Evolutionary conservation across 1,284 basidiomycete species (phyloP).

Genomic region (Trichosporon ovoides): DNA sequence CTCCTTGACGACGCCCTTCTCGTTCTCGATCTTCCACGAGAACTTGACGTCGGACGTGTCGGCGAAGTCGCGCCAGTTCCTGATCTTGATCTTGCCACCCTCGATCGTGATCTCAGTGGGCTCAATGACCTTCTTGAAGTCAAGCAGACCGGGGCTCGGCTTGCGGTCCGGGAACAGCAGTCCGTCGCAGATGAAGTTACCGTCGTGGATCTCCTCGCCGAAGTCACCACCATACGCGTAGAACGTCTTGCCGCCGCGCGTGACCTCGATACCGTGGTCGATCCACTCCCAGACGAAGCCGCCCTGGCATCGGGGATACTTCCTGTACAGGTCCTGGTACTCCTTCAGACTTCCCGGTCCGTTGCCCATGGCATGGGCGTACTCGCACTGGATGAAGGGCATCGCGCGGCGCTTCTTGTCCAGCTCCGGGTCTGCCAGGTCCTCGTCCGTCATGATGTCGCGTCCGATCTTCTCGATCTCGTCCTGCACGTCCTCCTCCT

Average conservation of each 20-base stretch:
- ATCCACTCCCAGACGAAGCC: conserved; percentile 36
- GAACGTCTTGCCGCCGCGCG: conserved; percentile 13
- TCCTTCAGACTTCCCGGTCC: conserved; percentile 25
- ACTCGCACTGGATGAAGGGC: conserved; percentile 27
- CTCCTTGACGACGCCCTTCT: background rate
- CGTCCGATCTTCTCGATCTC: conserved; percentile 21
- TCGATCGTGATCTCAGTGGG: conserved; percentile 13
- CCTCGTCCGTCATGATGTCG: conserved; percentile 7
- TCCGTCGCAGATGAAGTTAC: conserved; percentile 28
- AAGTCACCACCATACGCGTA: conserved; percentile 30
- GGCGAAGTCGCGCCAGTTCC: conserved; percentile 22
- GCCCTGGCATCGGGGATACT: conserved; percentile 23
- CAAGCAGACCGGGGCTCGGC: conserved; percentile 21
- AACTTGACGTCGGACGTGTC: conserved; percentile 15
- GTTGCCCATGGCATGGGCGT: conserved; percentile 29
- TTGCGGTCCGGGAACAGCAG: conserved; percentile 27
- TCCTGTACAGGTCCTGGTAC: conserved; percentile 24
- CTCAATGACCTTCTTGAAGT: conserved; percentile 22
- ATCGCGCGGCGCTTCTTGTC: conserved; percentile 10
- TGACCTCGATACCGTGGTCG: conserved; percentile 24
- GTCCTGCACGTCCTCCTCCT: conserved; percentile 10
- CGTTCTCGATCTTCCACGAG: conserved; percentile 20
- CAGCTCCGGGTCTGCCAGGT: conserved; percentile 12
- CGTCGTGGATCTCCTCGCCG: conserved; percentile 28
- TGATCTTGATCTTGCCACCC: background rate